phyloP scores from a whole-genome alignment of 148 eudicot genomes.

The Gaultheria prostrata region DNA sequence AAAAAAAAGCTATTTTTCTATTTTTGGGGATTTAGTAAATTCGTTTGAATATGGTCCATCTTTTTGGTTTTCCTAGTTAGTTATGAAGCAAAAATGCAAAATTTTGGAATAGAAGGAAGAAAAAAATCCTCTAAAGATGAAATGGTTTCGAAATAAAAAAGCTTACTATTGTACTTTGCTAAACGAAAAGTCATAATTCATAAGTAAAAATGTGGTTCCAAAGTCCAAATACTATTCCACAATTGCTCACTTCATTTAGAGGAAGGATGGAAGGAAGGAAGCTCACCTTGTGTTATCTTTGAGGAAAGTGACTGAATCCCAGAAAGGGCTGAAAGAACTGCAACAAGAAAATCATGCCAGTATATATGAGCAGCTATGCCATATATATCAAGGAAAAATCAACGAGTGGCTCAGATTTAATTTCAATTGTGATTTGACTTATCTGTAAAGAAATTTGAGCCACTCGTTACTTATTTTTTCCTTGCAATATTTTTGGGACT shows the following conservation, averaged over 20 bases:
- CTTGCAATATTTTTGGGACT: not conserved
- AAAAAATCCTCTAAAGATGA: too few relatives aligned
- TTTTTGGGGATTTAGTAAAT: too few relatives aligned
- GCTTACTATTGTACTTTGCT: too few relatives aligned
- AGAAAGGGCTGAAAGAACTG: constrained; percentile 38
- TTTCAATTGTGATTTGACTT: not conserved
- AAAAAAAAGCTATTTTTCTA: too few relatives aligned
- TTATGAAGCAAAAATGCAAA: too few relatives aligned
- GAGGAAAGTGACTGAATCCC: constrained; percentile 30
- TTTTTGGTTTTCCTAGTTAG: too few relatives aligned
- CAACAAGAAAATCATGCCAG: not conserved
- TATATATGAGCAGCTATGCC: not conserved
- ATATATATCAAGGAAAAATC: not conserved
- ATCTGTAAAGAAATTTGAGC: not conserved
- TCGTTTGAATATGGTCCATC: too few relatives aligned
- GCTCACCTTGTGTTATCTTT: constrained; percentile 33
- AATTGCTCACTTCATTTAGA: not conserved
- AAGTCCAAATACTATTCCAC: too few relatives aligned
- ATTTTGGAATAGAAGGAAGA: too few relatives aligned
- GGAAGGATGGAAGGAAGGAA: not conserved
- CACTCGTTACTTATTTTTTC: not conserved
- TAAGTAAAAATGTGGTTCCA: too few relatives aligned
- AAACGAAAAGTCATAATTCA: too few relatives aligned
- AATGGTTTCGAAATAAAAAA: too few relatives aligned
- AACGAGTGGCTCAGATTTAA: not conserved